Conservation (phyloP, 768 basidiomycete genomes). For the Pleurotus salmoneostramineus region DNA sequence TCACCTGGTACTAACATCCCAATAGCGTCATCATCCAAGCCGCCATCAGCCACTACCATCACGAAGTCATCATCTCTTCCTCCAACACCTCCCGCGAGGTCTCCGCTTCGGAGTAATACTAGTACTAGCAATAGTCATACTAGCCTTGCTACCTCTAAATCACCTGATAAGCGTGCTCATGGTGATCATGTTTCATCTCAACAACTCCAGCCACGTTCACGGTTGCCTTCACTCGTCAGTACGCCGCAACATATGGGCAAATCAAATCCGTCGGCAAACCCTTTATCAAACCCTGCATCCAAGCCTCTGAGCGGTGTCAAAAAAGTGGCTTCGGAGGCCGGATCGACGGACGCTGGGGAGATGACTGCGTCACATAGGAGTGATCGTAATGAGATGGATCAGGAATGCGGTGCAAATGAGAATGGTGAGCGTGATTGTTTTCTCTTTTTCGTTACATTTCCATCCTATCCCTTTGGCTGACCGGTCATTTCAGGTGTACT, state of each 20-base stretch:
- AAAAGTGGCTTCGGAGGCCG: neutral
- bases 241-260: constrained; percentile 2
- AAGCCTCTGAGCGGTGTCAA: neutral
- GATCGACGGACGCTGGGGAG: neutral
- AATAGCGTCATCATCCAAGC: neutral
- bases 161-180: neutral
- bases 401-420: neutral
- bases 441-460: neutral
- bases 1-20: neutral
- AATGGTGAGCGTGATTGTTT: neutral
- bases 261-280: constrained; percentile 2
- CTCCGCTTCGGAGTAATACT: neutral
- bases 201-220: neutral
- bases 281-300: neutral
- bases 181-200: constrained; percentile 1
- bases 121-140: neutral
- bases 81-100: neutral
- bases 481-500: neutral
- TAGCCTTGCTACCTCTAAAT: neutral
- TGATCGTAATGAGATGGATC: neutral
- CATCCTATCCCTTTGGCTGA: neutral
- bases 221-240: neutral
- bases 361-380: neutral
- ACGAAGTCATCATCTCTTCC: neutral
- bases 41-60: neutral